Percentiles rank a stretch among this genome's conserved stretches.
These are phyloP conservation scores for Arthrobotrys conoides DNA, from an alignment of 2,329 filamentous ascomycete genomes.

Conservation along the genomic window DNA sequence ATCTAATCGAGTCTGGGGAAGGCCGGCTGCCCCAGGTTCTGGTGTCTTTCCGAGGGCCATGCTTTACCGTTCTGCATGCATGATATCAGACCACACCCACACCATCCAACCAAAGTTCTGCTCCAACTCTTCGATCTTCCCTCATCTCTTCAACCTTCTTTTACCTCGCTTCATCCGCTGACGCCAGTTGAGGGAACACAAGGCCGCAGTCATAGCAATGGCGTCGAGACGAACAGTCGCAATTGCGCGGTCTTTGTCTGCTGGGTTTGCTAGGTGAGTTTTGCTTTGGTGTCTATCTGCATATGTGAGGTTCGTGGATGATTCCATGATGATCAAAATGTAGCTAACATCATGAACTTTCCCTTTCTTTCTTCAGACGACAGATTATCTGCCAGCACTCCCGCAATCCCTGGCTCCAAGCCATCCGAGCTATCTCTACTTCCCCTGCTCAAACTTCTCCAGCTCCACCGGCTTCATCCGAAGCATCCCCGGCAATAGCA, in stretches of 20 bases:
- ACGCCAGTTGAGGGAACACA: constrained; percentile 12
- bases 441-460: constrained; percentile 24
- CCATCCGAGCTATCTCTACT: constrained; percentile 52
- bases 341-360: background rate
- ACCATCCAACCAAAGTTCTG: constrained; percentile 43
- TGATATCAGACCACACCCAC: constrained; percentile 60
- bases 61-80: constrained; percentile 35
- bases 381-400: constrained; percentile 48
- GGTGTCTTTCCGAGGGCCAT: constrained; percentile 20
- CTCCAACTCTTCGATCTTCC: constrained; percentile 29
- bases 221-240: constrained; percentile 54
- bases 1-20: constrained; percentile 27
- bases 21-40: constrained; percentile 22
- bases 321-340: background rate
- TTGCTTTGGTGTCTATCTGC: background rate
- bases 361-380: constrained; percentile 1
- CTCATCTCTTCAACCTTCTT: constrained; percentile 20
- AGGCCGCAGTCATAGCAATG: constrained; percentile 37
- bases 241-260: constrained; percentile 54
- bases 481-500: background rate
- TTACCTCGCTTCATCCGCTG: constrained; percentile 28
- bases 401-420: constrained; percentile 55
- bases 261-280: constrained; percentile 51
- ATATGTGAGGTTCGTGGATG: background rate
- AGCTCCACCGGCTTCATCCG: constrained; percentile 9